Evolutionary conservation across 1,139 yeast species (phyloP), one percentile per base, ranked within the genome.

Genomic region (Saccharomyces hybrid): DNA sequence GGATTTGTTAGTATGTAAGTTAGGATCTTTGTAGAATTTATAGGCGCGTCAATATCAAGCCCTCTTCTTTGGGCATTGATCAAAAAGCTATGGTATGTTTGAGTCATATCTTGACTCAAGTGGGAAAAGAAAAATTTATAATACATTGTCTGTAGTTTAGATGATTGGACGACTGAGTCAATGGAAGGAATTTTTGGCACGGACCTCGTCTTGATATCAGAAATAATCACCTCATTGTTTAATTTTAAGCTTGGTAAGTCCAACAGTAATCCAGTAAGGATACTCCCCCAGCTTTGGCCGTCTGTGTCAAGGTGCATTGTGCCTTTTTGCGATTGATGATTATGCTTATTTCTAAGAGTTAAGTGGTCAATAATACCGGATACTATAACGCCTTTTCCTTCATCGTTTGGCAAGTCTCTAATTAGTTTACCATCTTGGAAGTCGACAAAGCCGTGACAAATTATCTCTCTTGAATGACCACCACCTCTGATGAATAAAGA

Each of bases 281-380:
- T 25, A 9, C 6, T 44, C 19, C 11, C 31, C 48, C 31, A 50
- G 13, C 23, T 13, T 16, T 8, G 28, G 64, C 55, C 1, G 61
- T 56, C 3, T 56, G 56, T 2, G 73, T 54, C 50, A 72, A 69
- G 3, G 50, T 48, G 1, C 63, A 49, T 31, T 75, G 55, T 50
- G 71, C 75, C 8, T 54, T 59, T 48, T 52, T 44, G 46, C 53
- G 51, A n/a, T 62, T 56, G 26, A 62, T 58, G 25, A 73, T 61
- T 1, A 69, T 73, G 25, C 66, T 62, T 55, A 65, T 42, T 41
- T 14, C 44, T 14, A 8, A 50, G 58, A 29, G 55, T 62, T 54
- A 85, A 60, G 54, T 78, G 76, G 65, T 86, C 93, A 25, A 84
- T 77, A 1, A 85, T 71, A 1, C 90, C 91, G 63, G 87, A 82